Percentiles rank a stretch among this genome's conserved stretches.
phyloP scores from a whole-genome alignment of 176 grass and related monocot genomes.

The Triticum monococcum region DNA sequence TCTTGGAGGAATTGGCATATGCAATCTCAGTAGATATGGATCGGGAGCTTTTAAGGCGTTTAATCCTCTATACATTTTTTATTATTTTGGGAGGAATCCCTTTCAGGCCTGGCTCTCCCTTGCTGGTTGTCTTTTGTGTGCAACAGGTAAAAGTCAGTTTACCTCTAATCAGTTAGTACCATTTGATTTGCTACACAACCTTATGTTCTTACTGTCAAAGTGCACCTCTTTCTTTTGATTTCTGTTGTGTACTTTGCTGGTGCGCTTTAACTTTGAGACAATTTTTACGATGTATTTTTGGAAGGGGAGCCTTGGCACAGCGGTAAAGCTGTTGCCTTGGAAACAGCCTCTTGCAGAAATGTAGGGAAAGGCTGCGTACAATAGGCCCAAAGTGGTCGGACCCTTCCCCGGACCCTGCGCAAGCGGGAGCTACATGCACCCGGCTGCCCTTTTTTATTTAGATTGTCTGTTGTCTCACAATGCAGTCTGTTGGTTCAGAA shows the following conservation, averaged over 20 bases:
- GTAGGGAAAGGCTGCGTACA: too few relatives aligned
- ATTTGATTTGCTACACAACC: background rate
- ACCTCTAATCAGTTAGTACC: background rate
- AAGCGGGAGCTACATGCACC: too few relatives aligned
- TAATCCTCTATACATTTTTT: conserved; percentile 81
- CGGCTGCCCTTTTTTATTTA: background rate
- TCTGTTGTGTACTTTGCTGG: conserved; percentile 3
- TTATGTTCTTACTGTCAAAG: background rate
- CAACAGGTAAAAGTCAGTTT: conserved; percentile 59
- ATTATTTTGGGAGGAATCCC: conserved; percentile 84
- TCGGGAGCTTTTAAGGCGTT: conserved; percentile 70
- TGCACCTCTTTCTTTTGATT: conserved; percentile 12
- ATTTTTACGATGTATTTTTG: background rate
- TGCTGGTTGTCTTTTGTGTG: conserved; percentile 85
- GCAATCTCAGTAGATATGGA: conserved; percentile 82
- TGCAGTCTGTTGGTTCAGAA: background rate
- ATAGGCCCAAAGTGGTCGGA: too few relatives aligned
- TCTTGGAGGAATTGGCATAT: conserved; percentile 83
- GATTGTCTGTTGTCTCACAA: background rate
- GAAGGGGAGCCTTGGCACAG: too few relatives aligned
- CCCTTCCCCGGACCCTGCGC: too few relatives aligned
- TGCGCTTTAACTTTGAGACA: background rate
- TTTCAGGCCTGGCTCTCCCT: conserved; percentile 85
- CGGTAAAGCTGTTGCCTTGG: too few relatives aligned
- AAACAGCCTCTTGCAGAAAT: too few relatives aligned